A percentile compares a stretch with the other conserved stretches of the same genome.
phyloP scores from a whole-genome alignment of 768 basidiomycete species.

The Pseudohyphozyma bogoriensis region DNA sequence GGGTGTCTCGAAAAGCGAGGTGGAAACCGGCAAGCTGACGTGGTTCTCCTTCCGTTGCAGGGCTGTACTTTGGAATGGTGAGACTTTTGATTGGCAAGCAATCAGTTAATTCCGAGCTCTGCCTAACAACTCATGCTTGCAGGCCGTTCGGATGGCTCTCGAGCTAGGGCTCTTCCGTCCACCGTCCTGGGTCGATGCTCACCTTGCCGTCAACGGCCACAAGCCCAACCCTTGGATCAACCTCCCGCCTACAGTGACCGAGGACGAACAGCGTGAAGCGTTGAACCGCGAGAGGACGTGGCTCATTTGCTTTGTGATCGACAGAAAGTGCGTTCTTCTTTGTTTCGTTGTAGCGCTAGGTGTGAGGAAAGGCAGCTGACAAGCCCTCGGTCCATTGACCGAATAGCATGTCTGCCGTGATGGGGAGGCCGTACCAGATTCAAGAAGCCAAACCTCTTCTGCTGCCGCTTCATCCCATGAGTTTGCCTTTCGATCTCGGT shows the following conservation, averaged over 20 bases:
- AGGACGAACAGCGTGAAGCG: conserved; percentile 62
- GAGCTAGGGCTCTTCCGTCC: conserved; percentile 47
- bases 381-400: background rate
- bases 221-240: conserved; percentile 42
- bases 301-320: conserved; percentile 45
- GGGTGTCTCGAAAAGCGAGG: too few relatives aligned
- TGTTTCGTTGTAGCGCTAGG: too few relatives aligned
- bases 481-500: conserved; percentile 25
- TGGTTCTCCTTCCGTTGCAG: too few relatives aligned
- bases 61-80: conserved; percentile 47
- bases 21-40: too few relatives aligned
- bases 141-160: conserved; percentile 64
- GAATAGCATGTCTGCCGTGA: conserved; percentile 17
- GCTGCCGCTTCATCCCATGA: conserved; percentile 15
- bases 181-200: conserved; percentile 8
- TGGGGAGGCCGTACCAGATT: conserved; percentile 26
- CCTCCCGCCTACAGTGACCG: conserved; percentile 62
- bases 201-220: conserved; percentile 5
- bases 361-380: background rate
- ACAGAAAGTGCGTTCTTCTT: conserved; percentile 13
- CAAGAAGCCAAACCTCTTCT: conserved; percentile 23
- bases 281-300: conserved; percentile 91
- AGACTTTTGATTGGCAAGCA: background rate
- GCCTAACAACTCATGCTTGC: background rate
- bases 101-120: background rate